These are phyloP conservation scores for Pyricularia pennisetigena DNA, from an alignment of 2,329 filamentous ascomycete species.

Conservation along the genomic window DNA sequence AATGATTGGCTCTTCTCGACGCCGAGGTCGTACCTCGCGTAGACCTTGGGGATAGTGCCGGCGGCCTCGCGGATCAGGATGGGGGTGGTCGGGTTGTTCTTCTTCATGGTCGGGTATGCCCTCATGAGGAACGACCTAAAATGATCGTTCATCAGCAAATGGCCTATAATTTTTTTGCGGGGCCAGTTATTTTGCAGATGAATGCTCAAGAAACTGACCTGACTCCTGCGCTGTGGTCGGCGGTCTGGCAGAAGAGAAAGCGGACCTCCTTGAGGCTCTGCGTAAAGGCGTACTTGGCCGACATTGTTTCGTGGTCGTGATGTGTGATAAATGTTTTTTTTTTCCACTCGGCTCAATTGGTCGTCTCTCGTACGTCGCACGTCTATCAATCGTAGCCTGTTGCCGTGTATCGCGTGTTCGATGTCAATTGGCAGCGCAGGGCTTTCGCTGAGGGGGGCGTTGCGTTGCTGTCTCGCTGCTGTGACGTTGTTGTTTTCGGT, in stretches of 20 bases:
- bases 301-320: conserved; percentile 49
- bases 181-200: not conserved
- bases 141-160: not conserved
- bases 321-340: not conserved
- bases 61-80: conserved; percentile 91
- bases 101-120: conserved; percentile 98
- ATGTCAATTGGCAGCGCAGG: not conserved
- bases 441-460: not conserved
- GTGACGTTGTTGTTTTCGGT: not conserved
- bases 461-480: not conserved
- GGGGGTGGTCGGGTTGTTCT: conserved; percentile 88
- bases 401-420: not conserved
- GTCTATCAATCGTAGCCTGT: not conserved
- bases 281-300: conserved; percentile 84
- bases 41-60: conserved; percentile 76
- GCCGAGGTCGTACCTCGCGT: conserved; percentile 72
- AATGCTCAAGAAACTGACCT: conserved; percentile 1
- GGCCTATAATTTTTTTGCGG: not conserved
- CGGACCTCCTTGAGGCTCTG: conserved; percentile 88
- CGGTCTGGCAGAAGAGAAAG: conserved; percentile 94
- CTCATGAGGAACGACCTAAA: conserved; percentile 76
- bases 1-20: conserved; percentile 47
- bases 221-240: conserved; percentile 67
- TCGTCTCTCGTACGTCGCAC: not conserved
- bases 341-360: not conserved